These are phyloP conservation scores for Sclerotinia trifoliorum DNA, from an alignment of 2,329 filamentous ascomycete species.

Conservation along the genomic window DNA sequence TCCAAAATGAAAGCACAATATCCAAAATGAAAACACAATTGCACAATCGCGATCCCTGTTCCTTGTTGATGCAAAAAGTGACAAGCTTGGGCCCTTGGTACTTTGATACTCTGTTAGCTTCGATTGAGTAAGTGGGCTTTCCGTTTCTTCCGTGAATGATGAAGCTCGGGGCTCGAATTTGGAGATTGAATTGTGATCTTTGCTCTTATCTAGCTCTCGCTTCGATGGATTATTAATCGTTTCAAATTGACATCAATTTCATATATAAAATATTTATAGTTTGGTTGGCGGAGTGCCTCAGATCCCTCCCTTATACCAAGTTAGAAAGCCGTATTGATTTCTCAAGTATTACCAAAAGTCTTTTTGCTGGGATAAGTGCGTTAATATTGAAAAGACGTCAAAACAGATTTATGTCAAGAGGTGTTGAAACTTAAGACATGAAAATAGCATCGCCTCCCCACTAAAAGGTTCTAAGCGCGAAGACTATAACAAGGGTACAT, in stretches of 20 bases:
- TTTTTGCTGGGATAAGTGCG: background rate
- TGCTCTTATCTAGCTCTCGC: constrained; percentile 8
- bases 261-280: background rate
- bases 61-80: background rate
- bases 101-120: background rate
- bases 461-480: constrained; percentile 2
- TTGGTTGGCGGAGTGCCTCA: background rate
- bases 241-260: background rate
- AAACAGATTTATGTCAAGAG: background rate
- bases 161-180: background rate
- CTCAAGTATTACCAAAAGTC: too few species aligned
- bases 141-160: background rate
- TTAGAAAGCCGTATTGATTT: background rate
- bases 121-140: background rate
- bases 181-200: too few species aligned
- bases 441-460: constrained; percentile 2
- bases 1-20: too few species aligned
- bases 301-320: background rate
- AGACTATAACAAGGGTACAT: background rate
- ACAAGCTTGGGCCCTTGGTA: background rate
- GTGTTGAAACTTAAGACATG: background rate
- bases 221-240: background rate
- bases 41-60: background rate
- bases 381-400: too few species aligned
- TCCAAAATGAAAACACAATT: background rate